A percentile compares a stretch with the other conserved stretches of the same genome.
phyloP scores from a whole-genome alignment of 192 early-diverging fungal genomes.

The Chytriomyces sp. region DNA sequence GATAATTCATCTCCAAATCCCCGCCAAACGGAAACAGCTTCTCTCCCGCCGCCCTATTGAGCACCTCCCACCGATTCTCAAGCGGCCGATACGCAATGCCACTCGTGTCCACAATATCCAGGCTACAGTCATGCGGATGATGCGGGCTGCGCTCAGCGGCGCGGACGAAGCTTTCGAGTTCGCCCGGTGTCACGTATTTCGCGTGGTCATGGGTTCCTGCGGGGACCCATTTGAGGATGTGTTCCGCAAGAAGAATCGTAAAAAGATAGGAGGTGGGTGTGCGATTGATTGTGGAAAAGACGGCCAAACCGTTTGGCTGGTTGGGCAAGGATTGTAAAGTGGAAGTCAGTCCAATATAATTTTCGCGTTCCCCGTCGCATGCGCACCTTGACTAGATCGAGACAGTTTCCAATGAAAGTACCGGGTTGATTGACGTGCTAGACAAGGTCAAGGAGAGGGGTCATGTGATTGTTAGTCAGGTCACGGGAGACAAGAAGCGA shows the following conservation, averaged over 20 bases:
- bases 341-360: background rate
- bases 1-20: conserved; percentile 47
- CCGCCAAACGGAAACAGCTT: background rate
- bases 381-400: conserved; percentile 63
- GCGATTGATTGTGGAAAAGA: conserved; percentile 92
- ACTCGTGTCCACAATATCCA: conserved; percentile 32
- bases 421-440: conserved; percentile 75
- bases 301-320: conserved; percentile 69
- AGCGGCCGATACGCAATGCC: conserved; percentile 35
- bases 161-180: conserved; percentile 50
- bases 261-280: conserved; percentile 73
- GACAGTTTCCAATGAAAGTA: conserved; percentile 70
- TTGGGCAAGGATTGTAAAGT: background rate
- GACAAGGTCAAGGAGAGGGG: background rate
- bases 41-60: background rate
- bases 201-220: conserved; percentile 82
- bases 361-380: background rate
- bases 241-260: conserved; percentile 82
- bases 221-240: conserved; percentile 76
- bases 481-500: background rate
- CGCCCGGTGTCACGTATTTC: conserved; percentile 83
- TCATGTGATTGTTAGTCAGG: background rate
- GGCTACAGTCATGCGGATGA: background rate
- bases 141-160: background rate
- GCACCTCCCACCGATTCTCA: conserved; percentile 8